A percentile compares a stretch with the other conserved stretches of the same genome.
Conservation (phyloP, 768 basidiomycete genomes). For the Cystobasidium ongulense region DNA sequence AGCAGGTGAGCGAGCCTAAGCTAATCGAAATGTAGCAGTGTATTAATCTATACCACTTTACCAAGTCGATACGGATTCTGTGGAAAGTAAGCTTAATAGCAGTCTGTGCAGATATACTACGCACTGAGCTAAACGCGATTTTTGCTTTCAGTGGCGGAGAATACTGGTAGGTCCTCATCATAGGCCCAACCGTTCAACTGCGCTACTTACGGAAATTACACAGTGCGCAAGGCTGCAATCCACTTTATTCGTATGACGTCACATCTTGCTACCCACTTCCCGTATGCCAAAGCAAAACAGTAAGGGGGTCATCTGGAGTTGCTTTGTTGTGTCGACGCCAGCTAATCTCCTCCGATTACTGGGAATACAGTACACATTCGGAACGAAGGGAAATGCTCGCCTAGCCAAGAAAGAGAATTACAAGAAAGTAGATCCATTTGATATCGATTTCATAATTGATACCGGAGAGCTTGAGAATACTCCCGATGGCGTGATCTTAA, state of each 20-base stretch:
- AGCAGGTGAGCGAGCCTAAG: not conserved
- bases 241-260: conserved; percentile 3
- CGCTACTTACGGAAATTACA: not conserved
- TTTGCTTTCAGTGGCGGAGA: not conserved
- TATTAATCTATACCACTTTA: not conserved
- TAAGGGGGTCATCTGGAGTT: not conserved
- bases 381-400: conserved; percentile 14
- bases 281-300: conserved; percentile 15
- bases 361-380: conserved; percentile 14
- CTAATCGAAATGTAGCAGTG: not conserved
- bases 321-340: not conserved
- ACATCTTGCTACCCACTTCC: conserved; percentile 15
- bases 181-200: not conserved
- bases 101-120: not conserved
- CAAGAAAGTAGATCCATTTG: not conserved
- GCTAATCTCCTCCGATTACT: not conserved
- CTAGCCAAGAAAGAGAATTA: conserved; percentile 14
- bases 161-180: not conserved
- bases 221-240: conserved; percentile 10
- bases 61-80: not conserved
- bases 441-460: conserved; percentile 19
- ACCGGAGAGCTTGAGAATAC: conserved; percentile 3
- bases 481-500: conserved; percentile 7
- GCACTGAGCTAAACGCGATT: not conserved
- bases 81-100: not conserved